These are phyloP conservation scores for Dichotomocladium elegans DNA, from an alignment of 371 early-diverging fungal genomes.

Conservation along the genomic window DNA sequence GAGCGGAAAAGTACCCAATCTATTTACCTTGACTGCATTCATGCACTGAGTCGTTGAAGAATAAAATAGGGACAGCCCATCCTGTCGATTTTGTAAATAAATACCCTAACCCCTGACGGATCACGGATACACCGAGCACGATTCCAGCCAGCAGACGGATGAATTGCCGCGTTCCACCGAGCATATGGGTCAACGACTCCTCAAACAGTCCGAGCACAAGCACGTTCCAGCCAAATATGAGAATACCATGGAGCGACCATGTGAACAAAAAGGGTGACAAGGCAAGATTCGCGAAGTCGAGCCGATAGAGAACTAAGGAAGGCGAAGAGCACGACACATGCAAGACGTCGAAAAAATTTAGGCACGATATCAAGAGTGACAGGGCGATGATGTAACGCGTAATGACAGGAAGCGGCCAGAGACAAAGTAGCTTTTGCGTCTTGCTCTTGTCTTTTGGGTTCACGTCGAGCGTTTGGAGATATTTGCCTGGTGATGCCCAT, in stretches of 20 bases:
- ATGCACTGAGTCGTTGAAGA: slow-evolving; percentile 58
- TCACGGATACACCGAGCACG: slow-evolving; percentile 17
- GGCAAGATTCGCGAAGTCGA: slow-evolving; percentile 30
- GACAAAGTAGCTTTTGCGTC: slow-evolving; percentile 39
- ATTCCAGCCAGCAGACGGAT: slow-evolving; percentile 25
- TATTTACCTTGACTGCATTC: slow-evolving; percentile 59
- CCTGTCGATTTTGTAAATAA: slow-evolving; percentile 56
- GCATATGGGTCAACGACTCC: slow-evolving; percentile 40
- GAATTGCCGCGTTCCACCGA: slow-evolving; percentile 45
- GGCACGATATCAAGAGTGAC: slow-evolving; percentile 28
- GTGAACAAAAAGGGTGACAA: slow-evolving; percentile 46
- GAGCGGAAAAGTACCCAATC: no score
- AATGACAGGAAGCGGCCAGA: slow-evolving; percentile 50
- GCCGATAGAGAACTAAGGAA: slow-evolving; percentile 40
- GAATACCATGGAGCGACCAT: slow-evolving; percentile 24
- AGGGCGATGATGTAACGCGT: slow-evolving; percentile 44
- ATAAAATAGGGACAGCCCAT: slow-evolving; percentile 51
- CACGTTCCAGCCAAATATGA: slow-evolving; percentile 41
- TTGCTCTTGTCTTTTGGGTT: slow-evolving; percentile 18
- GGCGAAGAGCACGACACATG: slow-evolving; percentile 41
- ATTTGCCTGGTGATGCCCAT: neutral
- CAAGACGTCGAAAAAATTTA: slow-evolving; percentile 23
- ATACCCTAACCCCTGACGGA: slow-evolving; percentile 48
- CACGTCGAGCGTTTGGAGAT: neutral
- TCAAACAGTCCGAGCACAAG: slow-evolving; percentile 49